phyloP scores from a whole-genome alignment of 345 rosid species.

The Carallia brachiata region DNA sequence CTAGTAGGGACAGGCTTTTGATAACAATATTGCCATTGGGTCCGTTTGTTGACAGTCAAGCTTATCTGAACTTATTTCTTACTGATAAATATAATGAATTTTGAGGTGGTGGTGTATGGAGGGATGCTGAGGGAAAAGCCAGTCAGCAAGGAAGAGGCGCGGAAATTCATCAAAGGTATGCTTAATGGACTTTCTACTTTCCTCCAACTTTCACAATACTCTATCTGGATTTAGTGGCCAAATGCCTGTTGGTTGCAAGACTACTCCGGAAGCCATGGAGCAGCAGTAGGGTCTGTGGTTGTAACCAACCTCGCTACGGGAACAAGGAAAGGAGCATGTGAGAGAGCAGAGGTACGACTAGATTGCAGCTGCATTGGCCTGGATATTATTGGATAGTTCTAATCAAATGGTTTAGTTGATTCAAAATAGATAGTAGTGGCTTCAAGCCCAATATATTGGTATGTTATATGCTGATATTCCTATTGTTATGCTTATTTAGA shows the following conservation, averaged over 20 bases:
- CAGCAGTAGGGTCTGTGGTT: constrained; percentile 26
- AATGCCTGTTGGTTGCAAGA: constrained; percentile 12
- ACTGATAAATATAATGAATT: constrained; percentile 26
- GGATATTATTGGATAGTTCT: neutral
- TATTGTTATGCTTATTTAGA: neutral
- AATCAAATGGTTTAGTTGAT: neutral
- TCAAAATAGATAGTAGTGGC: neutral
- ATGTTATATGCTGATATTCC: too few species aligned
- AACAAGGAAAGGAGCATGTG: constrained; percentile 26
- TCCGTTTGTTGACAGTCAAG: too few species aligned
- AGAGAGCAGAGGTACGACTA: constrained; percentile 27
- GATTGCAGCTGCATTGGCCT: neutral
- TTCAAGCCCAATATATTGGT: neutral
- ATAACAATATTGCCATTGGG: too few species aligned
- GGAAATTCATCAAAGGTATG: constrained; percentile 32
- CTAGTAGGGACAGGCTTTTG: too few species aligned
- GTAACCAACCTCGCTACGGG: constrained; percentile 34
- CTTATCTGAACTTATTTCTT: constrained; percentile 19
- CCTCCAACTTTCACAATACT: neutral
- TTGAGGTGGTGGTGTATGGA: constrained; percentile 31
- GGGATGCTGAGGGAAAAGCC: constrained; percentile 35
- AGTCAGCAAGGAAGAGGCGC: constrained; percentile 25
- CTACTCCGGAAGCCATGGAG: constrained; percentile 29
- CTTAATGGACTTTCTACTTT: neutral
- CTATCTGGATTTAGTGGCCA: constrained; percentile 6